Conservation (phyloP, 2,329 filamentous ascomycete species). For the Aureobasidium namibiae region DNA sequence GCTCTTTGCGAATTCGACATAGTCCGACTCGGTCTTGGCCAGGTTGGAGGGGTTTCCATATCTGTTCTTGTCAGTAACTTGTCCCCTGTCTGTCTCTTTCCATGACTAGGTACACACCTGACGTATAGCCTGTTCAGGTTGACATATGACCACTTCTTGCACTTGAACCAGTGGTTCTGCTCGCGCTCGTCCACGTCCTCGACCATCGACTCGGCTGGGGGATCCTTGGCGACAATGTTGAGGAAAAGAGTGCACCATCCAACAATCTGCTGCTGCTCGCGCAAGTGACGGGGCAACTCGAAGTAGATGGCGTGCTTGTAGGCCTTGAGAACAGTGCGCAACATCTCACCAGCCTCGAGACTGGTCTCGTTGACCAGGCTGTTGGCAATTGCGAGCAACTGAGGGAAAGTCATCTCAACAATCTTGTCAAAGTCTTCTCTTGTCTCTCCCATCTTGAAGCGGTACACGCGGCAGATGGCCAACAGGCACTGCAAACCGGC, state of each 20-base stretch:
- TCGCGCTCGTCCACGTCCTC: slow-evolving; percentile 81
- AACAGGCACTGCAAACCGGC: slow-evolving; percentile 90
- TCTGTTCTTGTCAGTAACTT: slow-evolving; percentile 28
- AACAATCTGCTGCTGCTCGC: slow-evolving; percentile 74
- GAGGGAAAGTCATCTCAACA: slow-evolving; percentile 81
- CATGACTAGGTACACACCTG: slow-evolving; percentile 6
- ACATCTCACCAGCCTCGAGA: slow-evolving; percentile 91
- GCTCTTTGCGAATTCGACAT: slow-evolving; percentile 74
- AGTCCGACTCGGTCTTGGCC: slow-evolving; percentile 68
- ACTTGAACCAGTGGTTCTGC: slow-evolving; percentile 97
- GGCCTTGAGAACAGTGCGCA: slow-evolving; percentile 87
- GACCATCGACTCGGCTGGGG: slow-evolving; percentile 68
- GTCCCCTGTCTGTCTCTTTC: slow-evolving; percentile 7
- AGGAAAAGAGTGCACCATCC: slow-evolving; percentile 96
- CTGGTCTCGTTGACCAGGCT: slow-evolving; percentile 85
- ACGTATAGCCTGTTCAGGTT: slow-evolving; percentile 95
- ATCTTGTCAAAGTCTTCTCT: slow-evolving; percentile 89
- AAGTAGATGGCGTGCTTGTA: slow-evolving; percentile 98
- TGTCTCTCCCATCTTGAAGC: slow-evolving; percentile 81
- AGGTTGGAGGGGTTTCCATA: slow-evolving; percentile 81
- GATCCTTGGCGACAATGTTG: slow-evolving; percentile 75
- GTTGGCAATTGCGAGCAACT: slow-evolving; percentile 77
- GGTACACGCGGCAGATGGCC: slow-evolving; percentile 89
- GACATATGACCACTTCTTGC: slow-evolving; percentile 99
- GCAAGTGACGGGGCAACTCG: slow-evolving; percentile 71